Base-by-base conservation (phyloP, 805 yeast species). In the Ogataea ganodermae region DNA sequence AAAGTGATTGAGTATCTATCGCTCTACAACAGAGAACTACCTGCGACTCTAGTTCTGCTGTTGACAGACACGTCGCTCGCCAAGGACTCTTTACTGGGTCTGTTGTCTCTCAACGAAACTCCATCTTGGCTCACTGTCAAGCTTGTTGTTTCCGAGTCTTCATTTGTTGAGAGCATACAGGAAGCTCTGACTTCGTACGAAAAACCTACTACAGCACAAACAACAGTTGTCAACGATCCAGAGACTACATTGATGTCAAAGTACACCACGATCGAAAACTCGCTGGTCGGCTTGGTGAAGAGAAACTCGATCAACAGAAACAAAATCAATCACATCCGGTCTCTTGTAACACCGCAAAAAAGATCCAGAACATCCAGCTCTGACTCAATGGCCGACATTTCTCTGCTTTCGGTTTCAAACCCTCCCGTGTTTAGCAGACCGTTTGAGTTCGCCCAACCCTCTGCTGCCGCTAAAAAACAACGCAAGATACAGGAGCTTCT, bases 1-100 rank as follows among this genome's bases (percentile, higher is more conserved):
- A 60, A 58, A 39, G 39, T 58, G 9, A 21, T 55, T 9, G 60
- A 57, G n/a, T 57, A 59, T 48, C 36, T 60, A 16, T 42, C 42
- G 9, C 43, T 32, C 9, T 56, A 51, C 40, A 51, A 52, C 31
- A 37, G 44, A 5, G 42, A 31, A 4, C 16, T 30, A 3, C 50
- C 54, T 3, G 56, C 53, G 6, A 24, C 50, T 1, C 17, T 61
- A 13, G 28, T 58, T 21, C 23, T 60, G 13, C n/a, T 49, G 22
- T 36, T 52, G 10, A 7, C 44, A 13, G 37, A 44, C 26, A 38
- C 47, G 9, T 31, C 46, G 7, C 16, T 17, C 9, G 13, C 3
- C 6, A 35, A 37, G 4, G 28, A 26, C 16, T 14, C 42, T 9
- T 18, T 40, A 14, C 18, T 26, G 21, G 30, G 35, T 3, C 16